Evolutionary conservation across 2,329 filamentous ascomycete genomes (phyloP).

Genomic region (Exutisphaerella laricina): DNA sequence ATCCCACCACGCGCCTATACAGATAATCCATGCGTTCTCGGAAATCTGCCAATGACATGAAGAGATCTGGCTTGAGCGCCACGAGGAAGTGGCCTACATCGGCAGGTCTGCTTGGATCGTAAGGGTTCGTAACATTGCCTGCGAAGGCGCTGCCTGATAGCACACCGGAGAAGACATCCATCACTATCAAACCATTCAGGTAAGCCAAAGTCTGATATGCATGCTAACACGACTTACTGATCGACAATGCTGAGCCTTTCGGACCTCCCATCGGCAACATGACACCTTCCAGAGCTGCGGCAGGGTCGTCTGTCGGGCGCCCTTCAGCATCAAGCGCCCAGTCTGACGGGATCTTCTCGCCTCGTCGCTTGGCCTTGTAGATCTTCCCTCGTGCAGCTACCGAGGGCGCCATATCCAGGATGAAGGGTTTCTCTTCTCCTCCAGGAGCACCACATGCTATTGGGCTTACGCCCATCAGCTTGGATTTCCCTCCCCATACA

Average conservation of each 20-base stretch:
- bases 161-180: conserved; percentile 82
- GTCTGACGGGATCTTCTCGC: conserved; percentile 62
- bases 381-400: conserved; percentile 68
- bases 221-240: conserved; percentile 42
- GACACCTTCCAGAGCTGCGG: conserved; percentile 64
- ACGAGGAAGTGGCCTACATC: conserved; percentile 36
- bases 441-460: conserved; percentile 72
- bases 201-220: neutral
- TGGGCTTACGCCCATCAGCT: conserved; percentile 67
- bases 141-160: conserved; percentile 73
- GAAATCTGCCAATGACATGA: conserved; percentile 33
- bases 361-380: conserved; percentile 61
- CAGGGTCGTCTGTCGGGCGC: conserved; percentile 50
- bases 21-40: conserved; percentile 51
- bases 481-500: conserved; percentile 61
- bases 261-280: conserved; percentile 85
- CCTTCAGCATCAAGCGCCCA: conserved; percentile 74
- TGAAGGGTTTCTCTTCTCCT: conserved; percentile 56
- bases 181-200: too few relatives aligned
- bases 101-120: conserved; percentile 53
- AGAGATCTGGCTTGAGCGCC: conserved; percentile 35
- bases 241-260: conserved; percentile 68
- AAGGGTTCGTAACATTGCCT: conserved; percentile 69
- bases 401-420: conserved; percentile 68
- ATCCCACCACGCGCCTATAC: conserved; percentile 49